These are phyloP conservation scores for Lepidium aucheri DNA, from an alignment of 345 rosid species.

Conservation along the genomic window DNA sequence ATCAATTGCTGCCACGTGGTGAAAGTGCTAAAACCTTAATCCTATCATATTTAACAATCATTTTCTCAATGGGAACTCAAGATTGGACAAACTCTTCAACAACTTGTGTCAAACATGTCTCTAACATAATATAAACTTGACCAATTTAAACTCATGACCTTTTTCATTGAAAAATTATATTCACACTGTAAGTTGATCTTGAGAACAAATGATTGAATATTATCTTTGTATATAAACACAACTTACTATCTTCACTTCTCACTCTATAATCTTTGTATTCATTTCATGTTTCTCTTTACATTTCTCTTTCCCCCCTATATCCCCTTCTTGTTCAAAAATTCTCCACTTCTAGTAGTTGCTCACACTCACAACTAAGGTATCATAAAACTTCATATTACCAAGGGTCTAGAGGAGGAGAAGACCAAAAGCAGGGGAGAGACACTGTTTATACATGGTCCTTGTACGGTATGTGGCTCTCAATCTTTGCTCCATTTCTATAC, in stretches of 20 bases:
- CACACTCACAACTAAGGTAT: not conserved
- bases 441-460: not conserved
- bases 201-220: slow-evolving; percentile 13
- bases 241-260: slow-evolving; percentile 16
- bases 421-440: not conserved
- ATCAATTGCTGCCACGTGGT: not conserved
- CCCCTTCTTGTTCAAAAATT: slow-evolving; percentile 17
- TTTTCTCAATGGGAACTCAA: not conserved
- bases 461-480: not conserved
- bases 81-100: not conserved
- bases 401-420: not conserved
- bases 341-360: slow-evolving; percentile 1
- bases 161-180: not conserved
- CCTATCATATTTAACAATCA: no score
- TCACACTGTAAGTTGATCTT: not conserved
- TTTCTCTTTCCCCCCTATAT: not conserved
- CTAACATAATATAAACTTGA: not conserved
- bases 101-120: not conserved
- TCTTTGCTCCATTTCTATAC: slow-evolving; percentile 22
- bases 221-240: slow-evolving; percentile 10
- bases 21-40: not conserved
- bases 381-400: not conserved
- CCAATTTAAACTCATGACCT: not conserved
- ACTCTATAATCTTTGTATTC: slow-evolving; percentile 19
- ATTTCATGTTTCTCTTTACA: slow-evolving; percentile 24